phyloP scores from a whole-genome alignment of 192 early-diverging fungal species.

The Phlyctochytrium planicorne region DNA sequence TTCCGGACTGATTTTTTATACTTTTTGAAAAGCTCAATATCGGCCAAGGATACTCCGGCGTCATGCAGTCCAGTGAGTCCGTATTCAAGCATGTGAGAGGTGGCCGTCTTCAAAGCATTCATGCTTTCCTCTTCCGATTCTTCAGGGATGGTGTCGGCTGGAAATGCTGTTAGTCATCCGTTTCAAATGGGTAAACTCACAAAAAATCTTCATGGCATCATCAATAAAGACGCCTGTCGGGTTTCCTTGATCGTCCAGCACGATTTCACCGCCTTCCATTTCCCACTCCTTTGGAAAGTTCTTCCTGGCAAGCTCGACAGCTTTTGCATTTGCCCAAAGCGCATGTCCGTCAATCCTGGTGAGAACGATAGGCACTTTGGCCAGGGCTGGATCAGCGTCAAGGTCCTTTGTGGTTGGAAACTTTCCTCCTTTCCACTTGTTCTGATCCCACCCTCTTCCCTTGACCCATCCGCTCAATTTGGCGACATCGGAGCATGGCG shows the following conservation, averaged over 20 bases:
- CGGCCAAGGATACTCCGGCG: conserved; percentile 36
- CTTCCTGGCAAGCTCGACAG: conserved; percentile 13
- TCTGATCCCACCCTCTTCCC: conserved; percentile 60
- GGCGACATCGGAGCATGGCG: conserved; percentile 5
- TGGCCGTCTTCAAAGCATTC: conserved; percentile 34
- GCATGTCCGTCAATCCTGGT: conserved; percentile 50
- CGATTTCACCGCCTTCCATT: conserved; percentile 36
- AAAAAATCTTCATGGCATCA: conserved; percentile 49
- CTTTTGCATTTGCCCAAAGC: conserved; percentile 45
- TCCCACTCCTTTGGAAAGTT: conserved; percentile 3
- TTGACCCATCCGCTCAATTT: conserved; percentile 39
- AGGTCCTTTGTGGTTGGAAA: conserved; percentile 51
- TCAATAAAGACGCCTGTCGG: conserved; percentile 55
- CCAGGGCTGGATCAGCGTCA: conserved; percentile 36
- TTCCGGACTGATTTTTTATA: too few relatives aligned
- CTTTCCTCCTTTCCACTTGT: conserved; percentile 22
- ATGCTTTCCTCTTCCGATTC: conserved; percentile 9
- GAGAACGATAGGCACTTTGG: conserved; percentile 41
- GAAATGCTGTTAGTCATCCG: background rate
- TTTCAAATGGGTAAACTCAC: background rate
- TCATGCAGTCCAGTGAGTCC: conserved; percentile 62
- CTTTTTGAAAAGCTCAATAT: conserved; percentile 41
- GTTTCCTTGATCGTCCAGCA: conserved; percentile 26
- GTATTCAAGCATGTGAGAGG: conserved; percentile 26
- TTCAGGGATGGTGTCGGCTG: conserved; percentile 16